Percentiles rank a stretch among this genome's conserved stretches.
These are phyloP conservation scores for Dalbergia cultrata DNA, from an alignment of 306 rosid species.

Conservation along the genomic window DNA sequence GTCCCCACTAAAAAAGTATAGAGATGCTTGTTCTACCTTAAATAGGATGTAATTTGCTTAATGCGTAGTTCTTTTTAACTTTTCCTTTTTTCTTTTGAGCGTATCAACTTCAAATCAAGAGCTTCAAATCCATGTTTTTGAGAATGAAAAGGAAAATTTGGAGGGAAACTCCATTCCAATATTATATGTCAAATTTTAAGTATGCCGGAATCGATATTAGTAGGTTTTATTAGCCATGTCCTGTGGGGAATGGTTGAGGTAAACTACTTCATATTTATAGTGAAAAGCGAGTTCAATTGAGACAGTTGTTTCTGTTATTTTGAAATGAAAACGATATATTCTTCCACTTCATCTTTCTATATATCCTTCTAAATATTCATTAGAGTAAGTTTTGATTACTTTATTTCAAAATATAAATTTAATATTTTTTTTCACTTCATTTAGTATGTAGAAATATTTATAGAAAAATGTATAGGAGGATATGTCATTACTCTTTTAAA, in stretches of 20 bases:
- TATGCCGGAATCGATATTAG: background rate
- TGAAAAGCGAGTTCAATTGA: background rate
- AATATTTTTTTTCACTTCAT: too few relatives aligned
- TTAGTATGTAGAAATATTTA: too few relatives aligned
- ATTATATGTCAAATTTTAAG: background rate
- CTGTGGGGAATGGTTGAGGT: background rate
- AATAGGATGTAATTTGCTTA: background rate
- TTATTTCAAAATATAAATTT: too few relatives aligned
- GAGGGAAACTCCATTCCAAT: conserved; percentile 36
- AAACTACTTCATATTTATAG: background rate
- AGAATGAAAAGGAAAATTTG: background rate
- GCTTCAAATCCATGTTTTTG: background rate
- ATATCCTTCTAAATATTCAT: too few relatives aligned
- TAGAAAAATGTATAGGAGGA: too few relatives aligned
- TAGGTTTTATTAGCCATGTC: background rate
- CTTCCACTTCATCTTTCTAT: too few relatives aligned
- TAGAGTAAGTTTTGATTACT: too few relatives aligned
- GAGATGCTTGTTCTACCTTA: conserved; percentile 25
- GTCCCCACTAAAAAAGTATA: conserved; percentile 1
- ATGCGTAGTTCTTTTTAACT: background rate
- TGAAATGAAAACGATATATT: too few relatives aligned
- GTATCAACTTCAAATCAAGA: conserved; percentile 21
- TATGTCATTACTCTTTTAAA: too few relatives aligned
- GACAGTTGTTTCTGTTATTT: background rate
- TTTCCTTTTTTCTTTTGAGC: conserved; percentile 17